Conservation (phyloP, 2,329 filamentous ascomycete genomes). For the Colletotrichum salicis region DNA sequence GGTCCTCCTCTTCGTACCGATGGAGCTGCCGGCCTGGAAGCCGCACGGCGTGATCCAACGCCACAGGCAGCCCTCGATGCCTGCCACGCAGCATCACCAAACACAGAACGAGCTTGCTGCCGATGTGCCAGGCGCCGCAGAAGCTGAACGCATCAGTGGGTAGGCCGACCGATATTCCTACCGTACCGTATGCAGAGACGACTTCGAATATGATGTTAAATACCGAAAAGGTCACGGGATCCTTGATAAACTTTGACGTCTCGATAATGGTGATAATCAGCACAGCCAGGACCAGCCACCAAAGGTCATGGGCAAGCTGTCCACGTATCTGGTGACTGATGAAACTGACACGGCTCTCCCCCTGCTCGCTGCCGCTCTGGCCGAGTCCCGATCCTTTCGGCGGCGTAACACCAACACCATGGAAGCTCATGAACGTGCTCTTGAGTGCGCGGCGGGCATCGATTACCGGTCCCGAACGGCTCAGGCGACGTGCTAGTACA, state of each 20-base stretch:
- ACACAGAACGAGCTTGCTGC: constrained; percentile 68
- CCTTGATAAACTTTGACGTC: constrained; percentile 60
- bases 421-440: constrained; percentile 43
- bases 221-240: constrained; percentile 64
- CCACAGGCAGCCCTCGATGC: constrained; percentile 65
- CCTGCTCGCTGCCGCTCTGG: constrained; percentile 23
- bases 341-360: constrained; percentile 56
- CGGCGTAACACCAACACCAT: constrained; percentile 54
- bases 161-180: constrained; percentile 69
- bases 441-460: constrained; percentile 51
- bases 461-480: constrained; percentile 44
- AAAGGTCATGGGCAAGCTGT: constrained; percentile 74
- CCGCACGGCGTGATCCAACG: constrained; percentile 63
- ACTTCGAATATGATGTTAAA: constrained; percentile 72
- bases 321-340: constrained; percentile 68
- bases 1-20: constrained; percentile 44
- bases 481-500: constrained; percentile 51
- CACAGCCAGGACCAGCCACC: constrained; percentile 71
- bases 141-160: constrained; percentile 66
- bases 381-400: constrained; percentile 35
- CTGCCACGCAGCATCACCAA: constrained; percentile 67
- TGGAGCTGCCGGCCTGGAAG: constrained; percentile 49
- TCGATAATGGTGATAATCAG: constrained; percentile 71
- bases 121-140: constrained; percentile 61
- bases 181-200: constrained; percentile 67